phyloP scores from a whole-genome alignment of 1,284 basidiomycete species.

The Moesziomyces sp. region DNA sequence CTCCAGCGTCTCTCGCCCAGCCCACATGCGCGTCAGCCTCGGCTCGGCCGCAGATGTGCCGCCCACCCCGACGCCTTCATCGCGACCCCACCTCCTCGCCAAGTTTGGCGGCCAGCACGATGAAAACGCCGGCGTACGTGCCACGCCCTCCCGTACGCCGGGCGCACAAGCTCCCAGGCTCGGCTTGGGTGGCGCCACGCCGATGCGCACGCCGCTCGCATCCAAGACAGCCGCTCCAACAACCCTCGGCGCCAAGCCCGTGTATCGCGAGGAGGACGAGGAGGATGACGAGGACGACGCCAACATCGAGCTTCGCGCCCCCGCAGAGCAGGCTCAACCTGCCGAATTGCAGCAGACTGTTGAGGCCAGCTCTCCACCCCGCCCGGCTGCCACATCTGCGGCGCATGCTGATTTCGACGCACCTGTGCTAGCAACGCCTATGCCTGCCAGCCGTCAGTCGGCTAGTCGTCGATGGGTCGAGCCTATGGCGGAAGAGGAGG shows the following conservation, averaged over 20 bases:
- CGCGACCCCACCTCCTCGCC: conserved; percentile 18
- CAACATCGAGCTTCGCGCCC: neutral
- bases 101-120: conserved; percentile 28
- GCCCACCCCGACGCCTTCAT: conserved; percentile 49
- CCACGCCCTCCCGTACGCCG: conserved; percentile 41
- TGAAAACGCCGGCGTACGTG: conserved; percentile 48
- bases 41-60: conserved; percentile 44
- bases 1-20: conserved; percentile 16
- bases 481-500: conserved; percentile 47
- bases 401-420: neutral
- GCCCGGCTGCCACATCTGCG: neutral
- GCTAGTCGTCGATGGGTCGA: conserved; percentile 49
- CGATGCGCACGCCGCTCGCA: conserved; percentile 43
- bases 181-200: conserved; percentile 36
- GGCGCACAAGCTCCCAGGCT: conserved; percentile 12
- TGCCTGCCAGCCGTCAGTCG: conserved; percentile 32
- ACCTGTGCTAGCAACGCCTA: conserved; percentile 40
- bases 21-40: conserved; percentile 20
- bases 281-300: conserved; percentile 49
- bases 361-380: conserved; percentile 7
- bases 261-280: conserved; percentile 49
- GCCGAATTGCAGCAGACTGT: neutral
- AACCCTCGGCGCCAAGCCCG: conserved; percentile 26
- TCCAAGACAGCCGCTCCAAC: conserved; percentile 15
- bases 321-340: neutral